Evolutionary conservation across 192 early-diverging fungal species (phyloP), one percentile per base, ranked within the genome.

Genomic region (Umbelopsis sp.): DNA sequence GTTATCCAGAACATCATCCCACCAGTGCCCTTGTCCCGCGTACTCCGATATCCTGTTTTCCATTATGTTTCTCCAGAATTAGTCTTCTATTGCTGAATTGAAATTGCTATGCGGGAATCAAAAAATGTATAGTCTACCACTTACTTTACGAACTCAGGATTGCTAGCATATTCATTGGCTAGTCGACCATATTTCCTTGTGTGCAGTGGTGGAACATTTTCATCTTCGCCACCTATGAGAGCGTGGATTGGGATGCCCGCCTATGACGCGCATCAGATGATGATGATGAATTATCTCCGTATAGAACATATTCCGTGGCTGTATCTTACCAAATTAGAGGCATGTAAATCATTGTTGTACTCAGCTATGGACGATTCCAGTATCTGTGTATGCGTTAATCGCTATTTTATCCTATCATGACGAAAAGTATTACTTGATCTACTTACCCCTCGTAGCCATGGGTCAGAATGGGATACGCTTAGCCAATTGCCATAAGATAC

Each of bases 191-290:
- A 76, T 29, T 87, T 85, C 1, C 91, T 66, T 0, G 86, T 84
- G 69, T 92, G 89, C 26, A 91, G 68, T 2, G 92, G 91, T 0
- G 92, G 91, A 0, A 93, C 92, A 74, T 93, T 93, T 59, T 91
- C 85, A 54, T 93, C 92, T 8, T 80, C 77, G 52, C 83, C 77
- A 0, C 92, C 92, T 21, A 73, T 77, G 7, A 89, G 77, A 7
- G 86, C 86, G 25, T 92, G 65, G 22, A 92, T 82, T 9, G 91
- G 88, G 14, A 93, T 73, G 0, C 88, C 88, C 12, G 82, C 87
- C 90, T 91, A 73, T 31, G 14, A n/a, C n/a, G n/a, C n/a, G n/a
- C n/a, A n/a, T n/a, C 49, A 49, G 11, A 25, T 6, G 72, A 26
- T 22, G 53, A 50, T 31, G 1, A 54, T 47, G 16, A 43, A 36